A percentile compares a stretch with the other conserved stretches of the same genome.
These are phyloP conservation scores for Annona squamosa DNA, from an alignment of 164 flowering plant genomes.

Conservation along the genomic window DNA sequence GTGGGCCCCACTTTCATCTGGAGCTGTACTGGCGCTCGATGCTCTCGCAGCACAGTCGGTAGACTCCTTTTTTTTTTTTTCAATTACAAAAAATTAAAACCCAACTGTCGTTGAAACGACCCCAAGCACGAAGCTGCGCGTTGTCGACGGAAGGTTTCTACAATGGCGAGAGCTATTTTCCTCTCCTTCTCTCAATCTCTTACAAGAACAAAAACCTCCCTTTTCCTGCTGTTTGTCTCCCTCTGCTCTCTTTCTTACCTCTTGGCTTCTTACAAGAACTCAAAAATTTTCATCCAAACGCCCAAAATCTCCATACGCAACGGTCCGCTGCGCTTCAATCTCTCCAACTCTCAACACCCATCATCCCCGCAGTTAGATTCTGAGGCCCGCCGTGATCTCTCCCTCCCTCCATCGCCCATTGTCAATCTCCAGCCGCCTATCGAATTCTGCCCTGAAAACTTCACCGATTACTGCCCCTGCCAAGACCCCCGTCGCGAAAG, in stretches of 20 bases:
- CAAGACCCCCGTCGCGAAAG: slow-evolving; percentile 37
- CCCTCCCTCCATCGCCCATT: slow-evolving; percentile 11
- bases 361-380: slow-evolving; percentile 23
- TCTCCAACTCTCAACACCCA: slow-evolving; percentile 5
- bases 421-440: slow-evolving; percentile 8
- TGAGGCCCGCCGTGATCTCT: slow-evolving; percentile 24
- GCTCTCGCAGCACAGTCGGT: no score
- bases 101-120: no score
- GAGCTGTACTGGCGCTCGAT: no score
- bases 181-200: slow-evolving; percentile 8
- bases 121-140: no score
- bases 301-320: neutral
- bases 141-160: no score
- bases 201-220: slow-evolving; percentile 13
- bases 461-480: slow-evolving; percentile 51
- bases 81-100: no score
- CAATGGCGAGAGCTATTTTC: neutral
- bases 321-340: slow-evolving; percentile 14
- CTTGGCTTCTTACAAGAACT: slow-evolving; percentile 24
- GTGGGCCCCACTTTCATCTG: no score
- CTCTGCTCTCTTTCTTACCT: slow-evolving; percentile 28
- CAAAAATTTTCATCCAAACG: slow-evolving; percentile 7
- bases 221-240: slow-evolving; percentile 14
- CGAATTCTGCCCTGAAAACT: slow-evolving; percentile 29
- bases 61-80: no score